A percentile compares a stretch with the other conserved stretches of the same genome.
phyloP scores from a whole-genome alignment of 208 protist species.

The Trypanosoma platydactyli region DNA sequence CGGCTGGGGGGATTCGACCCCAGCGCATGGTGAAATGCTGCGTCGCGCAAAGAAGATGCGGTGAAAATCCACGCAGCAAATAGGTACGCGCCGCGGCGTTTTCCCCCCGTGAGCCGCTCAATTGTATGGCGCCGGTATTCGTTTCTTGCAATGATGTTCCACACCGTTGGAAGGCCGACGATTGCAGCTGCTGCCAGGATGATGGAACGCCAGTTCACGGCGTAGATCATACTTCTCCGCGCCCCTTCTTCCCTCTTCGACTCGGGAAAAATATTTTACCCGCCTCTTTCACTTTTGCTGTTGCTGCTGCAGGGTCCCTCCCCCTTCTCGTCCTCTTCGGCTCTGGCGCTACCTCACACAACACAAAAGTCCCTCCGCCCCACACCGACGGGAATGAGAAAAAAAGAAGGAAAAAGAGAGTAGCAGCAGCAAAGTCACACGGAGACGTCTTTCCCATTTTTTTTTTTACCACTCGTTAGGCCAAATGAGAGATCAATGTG shows the following conservation, averaged over 20 bases:
- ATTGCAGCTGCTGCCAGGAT: constrained; percentile 53
- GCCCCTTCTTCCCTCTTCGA: too few species aligned
- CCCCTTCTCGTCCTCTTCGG: too few species aligned
- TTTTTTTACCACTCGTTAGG: too few species aligned
- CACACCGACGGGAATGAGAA: constrained; percentile 3
- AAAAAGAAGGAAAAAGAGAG: constrained; percentile 5
- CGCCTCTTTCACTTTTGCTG: too few species aligned
- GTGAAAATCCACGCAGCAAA: constrained; percentile 87
- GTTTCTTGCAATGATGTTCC: constrained; percentile 89
- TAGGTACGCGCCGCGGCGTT: constrained; percentile 76
- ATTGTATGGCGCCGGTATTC: constrained; percentile 88
- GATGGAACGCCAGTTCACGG: constrained; percentile 40
- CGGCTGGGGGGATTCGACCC: constrained; percentile 32
- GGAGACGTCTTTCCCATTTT: too few species aligned
- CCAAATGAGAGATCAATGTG: constrained; percentile 3
- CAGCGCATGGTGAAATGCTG: constrained; percentile 65
- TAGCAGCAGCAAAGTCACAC: too few species aligned
- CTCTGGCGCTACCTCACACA: too few species aligned
- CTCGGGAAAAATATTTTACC: too few species aligned
- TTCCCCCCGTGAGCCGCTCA: constrained; percentile 37
- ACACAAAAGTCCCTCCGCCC: too few species aligned
- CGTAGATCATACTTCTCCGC: background rate
- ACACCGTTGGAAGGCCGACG: constrained; percentile 66
- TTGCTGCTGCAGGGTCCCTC: too few species aligned
- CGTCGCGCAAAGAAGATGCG: constrained; percentile 64